Percentiles rank a stretch among this genome's conserved stretches.
Conservation (phyloP, 306 rosid genomes). For the Benincasa hispida region DNA sequence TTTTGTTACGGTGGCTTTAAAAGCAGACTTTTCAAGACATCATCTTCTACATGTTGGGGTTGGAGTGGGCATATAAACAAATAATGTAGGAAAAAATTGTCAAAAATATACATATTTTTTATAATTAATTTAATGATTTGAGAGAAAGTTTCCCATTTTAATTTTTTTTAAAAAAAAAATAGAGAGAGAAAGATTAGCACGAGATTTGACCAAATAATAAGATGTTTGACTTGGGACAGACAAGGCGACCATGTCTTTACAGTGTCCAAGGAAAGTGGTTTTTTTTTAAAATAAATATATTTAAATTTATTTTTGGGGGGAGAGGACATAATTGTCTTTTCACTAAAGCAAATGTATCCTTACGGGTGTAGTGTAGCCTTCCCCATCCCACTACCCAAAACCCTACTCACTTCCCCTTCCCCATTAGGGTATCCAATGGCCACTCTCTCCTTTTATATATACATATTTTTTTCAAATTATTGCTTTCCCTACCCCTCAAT, state of each 20-base stretch:
- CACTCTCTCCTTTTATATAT: background rate
- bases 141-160: background rate
- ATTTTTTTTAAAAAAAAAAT: background rate
- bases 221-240: conserved; percentile 29
- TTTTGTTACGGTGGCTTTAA: background rate
- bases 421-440: background rate
- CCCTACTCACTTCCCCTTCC: background rate
- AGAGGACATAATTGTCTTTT: background rate
- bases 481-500: background rate
- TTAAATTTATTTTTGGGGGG: background rate
- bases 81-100: background rate
- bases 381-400: background rate
- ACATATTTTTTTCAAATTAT: background rate
- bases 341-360: background rate
- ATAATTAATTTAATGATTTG: background rate
- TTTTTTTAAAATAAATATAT: background rate
- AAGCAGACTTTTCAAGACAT: background rate
- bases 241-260: conserved; percentile 44
- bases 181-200: conserved; percentile 12
- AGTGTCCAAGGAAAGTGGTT: conserved; percentile 24
- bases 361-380: background rate
- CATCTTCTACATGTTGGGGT: background rate
- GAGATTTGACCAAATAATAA: conserved; percentile 40
- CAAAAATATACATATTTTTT: background rate
- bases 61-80: background rate